Evolutionary conservation across 805 yeast species (phyloP), one percentile per base, ranked within the genome.

Genomic region (Metschnikowia drakensbergensis): DNA sequence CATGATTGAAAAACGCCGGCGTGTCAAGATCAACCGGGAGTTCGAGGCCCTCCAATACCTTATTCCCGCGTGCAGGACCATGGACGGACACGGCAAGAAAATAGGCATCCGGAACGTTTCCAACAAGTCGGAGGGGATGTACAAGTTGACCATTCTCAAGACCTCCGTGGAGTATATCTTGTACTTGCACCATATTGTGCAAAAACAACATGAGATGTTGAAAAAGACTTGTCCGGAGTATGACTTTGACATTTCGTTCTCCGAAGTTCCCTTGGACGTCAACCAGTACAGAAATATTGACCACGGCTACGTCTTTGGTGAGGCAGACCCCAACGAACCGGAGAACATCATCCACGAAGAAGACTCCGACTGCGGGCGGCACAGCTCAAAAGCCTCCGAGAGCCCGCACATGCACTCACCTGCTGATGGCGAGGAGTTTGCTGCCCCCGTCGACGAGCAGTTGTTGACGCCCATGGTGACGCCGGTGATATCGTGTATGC

Each of bases 141-240:
- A 87, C 67, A 88, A 88, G 66, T 75, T 88, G 52, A 87, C 90
- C 3, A 85, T 88, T 28, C 68, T 88, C 37, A 90, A 87, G 63
- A 83, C 88, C n/a, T 81, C 92, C 0, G 95, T 88, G 25, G 91
- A 86, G 59, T 87, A 88, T 60, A 83, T 88, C 53, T 74, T 81
- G 52, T 84, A 86, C 59, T 71, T 87, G 42, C 90, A 86, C 62
- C 72, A 76, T 47, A 75, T 82, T 8, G 73, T 83, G 22, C 71
- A 75, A 49, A 65, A 77, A 49, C 79, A 82, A 61, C 75, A 75
- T 50, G 59, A 71, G n/a, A 67, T 79, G 47, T 62, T 80, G 57
- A 46, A 51, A 3, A 45, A 51, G 34, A 44, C 41, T 23, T 61
- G 62, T 4, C 53, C 58, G 46, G 53, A 64, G 8, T 68, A 72